phyloP scores from a whole-genome alignment of 2,329 filamentous ascomycete genomes.

The Aspergillus brasiliensis region DNA sequence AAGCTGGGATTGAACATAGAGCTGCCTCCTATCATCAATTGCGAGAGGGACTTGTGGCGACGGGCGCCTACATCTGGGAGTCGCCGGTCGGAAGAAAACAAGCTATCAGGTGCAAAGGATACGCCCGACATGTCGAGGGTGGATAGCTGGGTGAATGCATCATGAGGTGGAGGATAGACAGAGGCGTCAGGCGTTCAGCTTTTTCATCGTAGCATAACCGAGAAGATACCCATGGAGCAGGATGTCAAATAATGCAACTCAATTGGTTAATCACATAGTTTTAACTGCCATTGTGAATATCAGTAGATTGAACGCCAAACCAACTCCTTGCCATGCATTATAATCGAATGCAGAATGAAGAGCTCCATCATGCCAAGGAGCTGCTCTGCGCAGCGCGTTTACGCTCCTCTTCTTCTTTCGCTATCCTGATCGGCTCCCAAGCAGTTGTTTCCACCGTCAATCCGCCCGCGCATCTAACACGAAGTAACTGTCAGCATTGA shows the following conservation, averaged over 20 bases:
- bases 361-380: constrained; percentile 23
- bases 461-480: constrained; percentile 50
- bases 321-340: constrained; percentile 19
- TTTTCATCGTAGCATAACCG: constrained; percentile 26
- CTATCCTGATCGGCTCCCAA: constrained; percentile 52
- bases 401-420: constrained; percentile 38
- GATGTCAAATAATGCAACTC: constrained; percentile 15
- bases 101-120: constrained; percentile 29
- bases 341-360: not conserved
- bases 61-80: constrained; percentile 42
- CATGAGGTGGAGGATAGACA: constrained; percentile 11
- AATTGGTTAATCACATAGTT: constrained; percentile 1
- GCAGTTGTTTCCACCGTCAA: constrained; percentile 64
- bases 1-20: constrained; percentile 41
- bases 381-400: constrained; percentile 22
- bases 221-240: constrained; percentile 38
- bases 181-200: constrained; percentile 21
- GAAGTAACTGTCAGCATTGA: constrained; percentile 14
- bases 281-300: not conserved
- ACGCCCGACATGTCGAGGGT: constrained; percentile 24
- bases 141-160: constrained; percentile 28
- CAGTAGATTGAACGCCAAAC: constrained; percentile 13
- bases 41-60: constrained; percentile 62
- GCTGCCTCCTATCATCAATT: constrained; percentile 59
- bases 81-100: constrained; percentile 35